Evolutionary conservation across 2,329 filamentous ascomycete species (phyloP), one percentile per base, ranked within the genome.

Genomic region (Meredithiella fracta): DNA sequence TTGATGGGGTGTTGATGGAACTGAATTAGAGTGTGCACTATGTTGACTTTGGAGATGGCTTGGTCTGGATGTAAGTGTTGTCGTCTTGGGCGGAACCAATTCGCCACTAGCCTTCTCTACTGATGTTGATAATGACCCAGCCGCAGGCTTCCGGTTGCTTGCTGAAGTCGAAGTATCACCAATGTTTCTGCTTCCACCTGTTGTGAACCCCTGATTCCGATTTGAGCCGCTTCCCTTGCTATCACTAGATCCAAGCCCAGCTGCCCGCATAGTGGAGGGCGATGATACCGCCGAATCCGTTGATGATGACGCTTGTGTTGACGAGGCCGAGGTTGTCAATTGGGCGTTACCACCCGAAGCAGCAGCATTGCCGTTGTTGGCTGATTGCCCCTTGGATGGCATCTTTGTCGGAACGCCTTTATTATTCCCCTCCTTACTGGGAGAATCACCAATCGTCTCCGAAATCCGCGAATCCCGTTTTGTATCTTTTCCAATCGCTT

Each of bases 1-100:
- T 67, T 96, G 90, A 65, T 91, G 86, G 7, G 91, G 92, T 2
- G 91, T 97, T 1, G 91, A 94, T 1, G 91, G 91, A 51, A 96
- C 86, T 7, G 91, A 97, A 66, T 78, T 94, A 23, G 91, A 94
- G 65, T 94, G 76, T 14, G 69, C 64, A 55, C 67, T 66, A 26
- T 54, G 49, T 9, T 60, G 60, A 23, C 31, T 53, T 22, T 52
- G 55, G 7, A 54, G 38, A 42, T 57, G 58, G 44, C 60, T 59
- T 58, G 62, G 61, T 25, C 63, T 60, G 17, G 61, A 56, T 17
- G 62, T 61, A 22, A 64, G 59, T 3, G 57, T 23, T 14, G 56
- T 37, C 15, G 42, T 31, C 40, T 53, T 58, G 44, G 60, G 63
- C 23, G 61, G 62, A 34, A 60, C 56, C 61, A 61, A 58, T 53